Evolutionary conservation across 768 basidiomycete species (phyloP).

Genomic region (Russula olivacea): DNA sequence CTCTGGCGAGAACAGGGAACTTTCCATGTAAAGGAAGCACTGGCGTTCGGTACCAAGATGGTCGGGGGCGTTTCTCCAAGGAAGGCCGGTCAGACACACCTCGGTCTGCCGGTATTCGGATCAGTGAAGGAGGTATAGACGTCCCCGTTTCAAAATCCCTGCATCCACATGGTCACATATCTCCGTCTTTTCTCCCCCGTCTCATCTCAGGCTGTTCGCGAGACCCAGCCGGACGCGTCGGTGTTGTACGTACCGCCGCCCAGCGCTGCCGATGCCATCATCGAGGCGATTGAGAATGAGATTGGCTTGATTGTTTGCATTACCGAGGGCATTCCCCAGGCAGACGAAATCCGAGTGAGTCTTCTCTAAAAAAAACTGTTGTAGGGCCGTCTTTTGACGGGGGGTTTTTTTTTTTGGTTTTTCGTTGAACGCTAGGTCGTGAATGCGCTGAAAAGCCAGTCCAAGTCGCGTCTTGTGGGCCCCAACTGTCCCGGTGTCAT

Average conservation of each 20-base stretch:
- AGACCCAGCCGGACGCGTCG: constrained; percentile 85
- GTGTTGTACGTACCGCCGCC: constrained; percentile 99
- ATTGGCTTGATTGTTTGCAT: constrained; percentile 97
- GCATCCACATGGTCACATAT: background rate
- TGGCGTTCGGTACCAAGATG: constrained; percentile 95
- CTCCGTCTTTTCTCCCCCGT: too few relatives aligned
- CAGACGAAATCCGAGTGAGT: constrained; percentile 83
- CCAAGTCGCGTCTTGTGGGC: constrained; percentile 90
- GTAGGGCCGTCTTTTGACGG: background rate
- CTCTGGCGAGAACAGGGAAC: constrained; percentile 57
- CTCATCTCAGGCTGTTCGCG: constrained; percentile 66
- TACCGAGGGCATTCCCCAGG: constrained; percentile 97
- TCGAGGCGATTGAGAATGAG: constrained; percentile 98
- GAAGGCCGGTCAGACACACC: constrained; percentile 93
- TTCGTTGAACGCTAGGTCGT: constrained; percentile 52
- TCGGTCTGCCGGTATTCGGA: constrained; percentile 92
- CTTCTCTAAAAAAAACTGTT: too few relatives aligned
- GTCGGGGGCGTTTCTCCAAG: constrained; percentile 96
- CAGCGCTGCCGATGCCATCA: constrained; percentile 90
- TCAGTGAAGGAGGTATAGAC: constrained; percentile 77
- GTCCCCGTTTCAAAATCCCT: background rate
- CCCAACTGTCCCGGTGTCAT: constrained; percentile 99
- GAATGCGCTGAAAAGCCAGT: constrained; percentile 91
- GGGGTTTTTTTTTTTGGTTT: too few relatives aligned
- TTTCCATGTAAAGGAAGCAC: constrained; percentile 90